These are phyloP conservation scores for Spiraea crenata DNA, from an alignment of 331 rosid species.

Conservation along the genomic window DNA sequence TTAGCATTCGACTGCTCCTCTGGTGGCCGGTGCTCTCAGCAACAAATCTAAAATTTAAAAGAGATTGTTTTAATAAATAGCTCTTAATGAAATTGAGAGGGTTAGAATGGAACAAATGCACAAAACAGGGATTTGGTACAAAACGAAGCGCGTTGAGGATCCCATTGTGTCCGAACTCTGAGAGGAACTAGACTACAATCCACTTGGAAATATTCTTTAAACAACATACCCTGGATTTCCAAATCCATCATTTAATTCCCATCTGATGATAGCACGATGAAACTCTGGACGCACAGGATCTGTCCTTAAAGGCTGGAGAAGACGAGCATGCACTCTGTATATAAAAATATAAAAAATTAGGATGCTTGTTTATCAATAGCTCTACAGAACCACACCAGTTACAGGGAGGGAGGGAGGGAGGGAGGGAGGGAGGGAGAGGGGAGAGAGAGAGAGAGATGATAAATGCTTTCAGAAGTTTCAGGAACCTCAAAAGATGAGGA, in stretches of 20 bases:
- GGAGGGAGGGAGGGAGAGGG: slow-evolving; percentile 16
- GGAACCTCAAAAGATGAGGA: slow-evolving; percentile 72
- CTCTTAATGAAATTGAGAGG: slow-evolving; percentile 1
- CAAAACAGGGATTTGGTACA: not conserved
- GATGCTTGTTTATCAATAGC: not conserved
- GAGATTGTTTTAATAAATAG: not conserved
- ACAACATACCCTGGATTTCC: slow-evolving; percentile 79
- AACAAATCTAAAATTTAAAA: slow-evolving; percentile 62
- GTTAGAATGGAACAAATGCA: not conserved
- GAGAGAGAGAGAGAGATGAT: slow-evolving; percentile 3
- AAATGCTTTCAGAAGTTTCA: slow-evolving; percentile 18
- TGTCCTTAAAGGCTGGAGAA: slow-evolving; percentile 53
- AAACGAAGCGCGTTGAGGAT: not conserved
- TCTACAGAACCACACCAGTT: slow-evolving; percentile 1
- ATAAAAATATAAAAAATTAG: slow-evolving; percentile 18
- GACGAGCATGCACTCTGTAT: slow-evolving; percentile 71
- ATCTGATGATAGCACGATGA: slow-evolving; percentile 63
- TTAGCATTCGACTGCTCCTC: slow-evolving; percentile 76
- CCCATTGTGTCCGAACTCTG: not conserved
- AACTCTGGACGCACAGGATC: slow-evolving; percentile 75
- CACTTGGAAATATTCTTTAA: not conserved
- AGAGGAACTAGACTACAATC: not conserved
- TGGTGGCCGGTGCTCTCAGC: slow-evolving; percentile 93
- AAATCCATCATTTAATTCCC: slow-evolving; percentile 83
- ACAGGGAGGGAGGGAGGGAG: not conserved